phyloP scores from a whole-genome alignment of 805 yeast species.

The Nakazawaea ernobii region DNA sequence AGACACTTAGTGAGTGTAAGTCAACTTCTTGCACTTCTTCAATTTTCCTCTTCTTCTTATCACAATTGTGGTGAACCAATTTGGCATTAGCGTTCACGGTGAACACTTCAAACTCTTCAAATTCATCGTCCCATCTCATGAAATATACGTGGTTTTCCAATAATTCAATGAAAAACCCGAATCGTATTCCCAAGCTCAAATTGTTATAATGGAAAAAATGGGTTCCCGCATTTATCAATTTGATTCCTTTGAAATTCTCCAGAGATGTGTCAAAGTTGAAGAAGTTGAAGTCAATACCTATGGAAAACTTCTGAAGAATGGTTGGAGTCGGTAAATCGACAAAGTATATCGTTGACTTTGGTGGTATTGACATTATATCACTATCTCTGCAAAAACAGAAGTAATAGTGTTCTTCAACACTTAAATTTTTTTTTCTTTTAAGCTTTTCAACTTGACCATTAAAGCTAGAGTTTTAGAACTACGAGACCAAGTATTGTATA shows the following conservation, averaged over 20 bases:
- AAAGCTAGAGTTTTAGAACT: too few relatives aligned
- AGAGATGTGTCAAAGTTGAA: constrained; percentile 26
- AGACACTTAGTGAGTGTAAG: constrained; percentile 24
- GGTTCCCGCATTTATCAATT: constrained; percentile 41
- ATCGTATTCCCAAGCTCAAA: constrained; percentile 28
- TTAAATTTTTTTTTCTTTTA: neutral
- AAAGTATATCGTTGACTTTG: constrained; percentile 5
- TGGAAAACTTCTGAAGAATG: neutral
- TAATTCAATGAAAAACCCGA: constrained; percentile 34
- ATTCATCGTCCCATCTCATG: constrained; percentile 30
- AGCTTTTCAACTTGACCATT: too few relatives aligned
- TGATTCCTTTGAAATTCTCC: constrained; percentile 43
- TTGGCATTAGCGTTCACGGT: constrained; percentile 11
- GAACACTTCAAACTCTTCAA: constrained; percentile 23
- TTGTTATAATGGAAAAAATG: constrained; percentile 52
- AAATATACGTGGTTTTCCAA: constrained; percentile 27
- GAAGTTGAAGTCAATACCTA: constrained; percentile 46
- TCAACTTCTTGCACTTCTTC: constrained; percentile 20
- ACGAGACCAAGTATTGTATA: too few relatives aligned
- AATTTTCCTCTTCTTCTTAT: neutral
- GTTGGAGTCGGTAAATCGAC: neutral
- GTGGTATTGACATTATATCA: constrained; percentile 1
- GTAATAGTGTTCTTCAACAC: neutral
- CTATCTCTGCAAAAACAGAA: neutral
- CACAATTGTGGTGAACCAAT: neutral